These are phyloP conservation scores for Aspergillus sp. DNA, from an alignment of 2,329 filamentous ascomycete species.

Conservation along the genomic window DNA sequence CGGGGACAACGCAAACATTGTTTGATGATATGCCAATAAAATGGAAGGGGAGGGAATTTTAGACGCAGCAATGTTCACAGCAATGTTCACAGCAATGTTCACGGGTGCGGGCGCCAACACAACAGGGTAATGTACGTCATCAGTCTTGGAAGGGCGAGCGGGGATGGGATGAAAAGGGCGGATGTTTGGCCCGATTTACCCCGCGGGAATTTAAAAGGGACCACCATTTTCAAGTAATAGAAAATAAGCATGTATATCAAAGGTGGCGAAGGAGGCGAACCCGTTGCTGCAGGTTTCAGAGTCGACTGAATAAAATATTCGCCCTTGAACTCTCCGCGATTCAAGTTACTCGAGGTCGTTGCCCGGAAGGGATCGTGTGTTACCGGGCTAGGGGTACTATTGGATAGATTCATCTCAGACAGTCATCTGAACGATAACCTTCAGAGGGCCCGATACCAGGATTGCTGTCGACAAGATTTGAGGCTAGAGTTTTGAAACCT, in stretches of 20 bases:
- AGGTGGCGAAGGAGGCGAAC: background rate
- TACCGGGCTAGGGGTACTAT: background rate
- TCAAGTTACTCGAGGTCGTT: background rate
- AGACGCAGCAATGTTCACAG: background rate
- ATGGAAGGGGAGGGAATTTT: background rate
- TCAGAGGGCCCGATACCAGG: background rate
- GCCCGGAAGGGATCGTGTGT: background rate
- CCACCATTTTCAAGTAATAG: background rate
- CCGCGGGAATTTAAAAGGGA: background rate
- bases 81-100: background rate
- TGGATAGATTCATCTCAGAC: background rate
- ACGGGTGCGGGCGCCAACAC: constrained; percentile 2
- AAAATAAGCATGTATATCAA: background rate
- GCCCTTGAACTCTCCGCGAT: background rate
- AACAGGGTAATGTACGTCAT: background rate
- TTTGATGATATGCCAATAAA: constrained; percentile 1
- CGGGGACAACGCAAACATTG: constrained; percentile 1
- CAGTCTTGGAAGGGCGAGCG: background rate
- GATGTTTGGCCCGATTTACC: background rate
- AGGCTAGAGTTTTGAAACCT: no score
- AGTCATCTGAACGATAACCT: background rate
- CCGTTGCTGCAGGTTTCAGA: background rate
- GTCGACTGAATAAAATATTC: background rate
- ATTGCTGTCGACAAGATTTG: background rate
- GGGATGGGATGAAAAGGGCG: background rate